Conservation (phyloP, 2,329 filamentous ascomycete genomes). For the Nemania bipapillata region DNA sequence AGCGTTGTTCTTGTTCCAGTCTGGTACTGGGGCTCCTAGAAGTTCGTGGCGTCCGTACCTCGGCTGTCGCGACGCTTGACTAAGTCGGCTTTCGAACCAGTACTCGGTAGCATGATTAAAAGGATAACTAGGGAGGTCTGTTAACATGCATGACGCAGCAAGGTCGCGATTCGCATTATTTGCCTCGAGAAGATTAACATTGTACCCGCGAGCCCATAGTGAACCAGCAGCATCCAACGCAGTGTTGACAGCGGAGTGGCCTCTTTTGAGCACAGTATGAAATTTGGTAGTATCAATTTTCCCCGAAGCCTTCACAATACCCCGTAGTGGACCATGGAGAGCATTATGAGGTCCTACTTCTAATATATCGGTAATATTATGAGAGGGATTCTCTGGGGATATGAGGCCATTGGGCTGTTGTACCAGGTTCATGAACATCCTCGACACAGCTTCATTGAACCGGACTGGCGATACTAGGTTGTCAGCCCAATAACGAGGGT, state of each 20-base stretch:
- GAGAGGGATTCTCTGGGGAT: neutral
- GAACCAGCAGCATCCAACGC: conserved; percentile 31
- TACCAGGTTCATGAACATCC: conserved; percentile 15
- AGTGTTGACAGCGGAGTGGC: conserved; percentile 28
- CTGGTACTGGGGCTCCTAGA: conserved; percentile 42
- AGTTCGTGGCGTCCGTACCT: conserved; percentile 42
- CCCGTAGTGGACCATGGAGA: conserved; percentile 49
- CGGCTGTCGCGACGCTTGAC: conserved; percentile 36
- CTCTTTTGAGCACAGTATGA: conserved; percentile 34
- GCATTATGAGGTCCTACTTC: conserved; percentile 49
- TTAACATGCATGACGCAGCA: conserved; percentile 27
- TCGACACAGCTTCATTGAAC: conserved; percentile 34
- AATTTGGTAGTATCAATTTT: conserved; percentile 23
- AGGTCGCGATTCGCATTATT: conserved; percentile 8
- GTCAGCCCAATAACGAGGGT: conserved; percentile 51
- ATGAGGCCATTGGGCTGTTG: neutral
- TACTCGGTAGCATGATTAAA: conserved; percentile 44
- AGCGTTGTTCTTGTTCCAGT: conserved; percentile 42
- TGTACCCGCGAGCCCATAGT: conserved; percentile 36
- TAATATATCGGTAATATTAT: conserved; percentile 35
- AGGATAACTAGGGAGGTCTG: conserved; percentile 44
- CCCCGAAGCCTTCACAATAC: conserved; percentile 11
- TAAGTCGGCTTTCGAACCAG: conserved; percentile 46
- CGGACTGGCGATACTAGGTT: conserved; percentile 39
- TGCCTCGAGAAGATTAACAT: conserved; percentile 18